These are phyloP conservation scores for Penicillium sp. DNA, from an alignment of 2,329 filamentous ascomycete species.

Conservation along the genomic window DNA sequence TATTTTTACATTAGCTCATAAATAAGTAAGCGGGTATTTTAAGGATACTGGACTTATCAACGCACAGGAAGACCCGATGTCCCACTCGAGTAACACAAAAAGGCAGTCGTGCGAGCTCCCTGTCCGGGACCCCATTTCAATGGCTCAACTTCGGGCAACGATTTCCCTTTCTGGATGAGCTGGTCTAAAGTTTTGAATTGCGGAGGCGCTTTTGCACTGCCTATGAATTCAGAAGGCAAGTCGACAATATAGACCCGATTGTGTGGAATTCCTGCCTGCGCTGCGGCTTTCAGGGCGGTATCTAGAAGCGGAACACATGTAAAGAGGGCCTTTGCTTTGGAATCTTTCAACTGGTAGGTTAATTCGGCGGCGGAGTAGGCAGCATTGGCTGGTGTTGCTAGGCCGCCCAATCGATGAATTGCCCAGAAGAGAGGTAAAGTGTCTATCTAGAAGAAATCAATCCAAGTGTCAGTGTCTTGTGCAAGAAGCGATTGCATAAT, in stretches of 20 bases:
- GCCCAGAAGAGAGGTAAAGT: slow-evolving; percentile 70
- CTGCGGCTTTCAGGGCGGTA: slow-evolving; percentile 61
- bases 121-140: slow-evolving; percentile 41
- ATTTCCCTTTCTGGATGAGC: slow-evolving; percentile 58
- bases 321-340: slow-evolving; percentile 66
- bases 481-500: neutral
- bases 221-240: slow-evolving; percentile 54
- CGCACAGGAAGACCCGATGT: slow-evolving; percentile 72
- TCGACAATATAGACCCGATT: slow-evolving; percentile 67
- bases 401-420: slow-evolving; percentile 68
- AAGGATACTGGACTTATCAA: slow-evolving; percentile 3
- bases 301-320: slow-evolving; percentile 66
- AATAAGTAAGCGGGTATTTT: neutral
- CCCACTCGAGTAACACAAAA: slow-evolving; percentile 75
- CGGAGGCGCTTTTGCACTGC: slow-evolving; percentile 40
- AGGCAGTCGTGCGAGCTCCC: slow-evolving; percentile 61
- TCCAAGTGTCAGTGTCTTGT: neutral
- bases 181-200: slow-evolving; percentile 63
- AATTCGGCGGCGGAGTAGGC: slow-evolving; percentile 68
- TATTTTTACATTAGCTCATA: slow-evolving; percentile 29
- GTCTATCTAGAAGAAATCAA: slow-evolving; percentile 57
- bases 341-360: slow-evolving; percentile 67
- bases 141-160: slow-evolving; percentile 36
- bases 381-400: slow-evolving; percentile 71
- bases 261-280: slow-evolving; percentile 59